Percentiles rank a stretch among this genome's conserved stretches.
Evolutionary conservation across 1,139 yeast species (phyloP).

Genomic region (Zhuliangozyma parablackwelliae): DNA sequence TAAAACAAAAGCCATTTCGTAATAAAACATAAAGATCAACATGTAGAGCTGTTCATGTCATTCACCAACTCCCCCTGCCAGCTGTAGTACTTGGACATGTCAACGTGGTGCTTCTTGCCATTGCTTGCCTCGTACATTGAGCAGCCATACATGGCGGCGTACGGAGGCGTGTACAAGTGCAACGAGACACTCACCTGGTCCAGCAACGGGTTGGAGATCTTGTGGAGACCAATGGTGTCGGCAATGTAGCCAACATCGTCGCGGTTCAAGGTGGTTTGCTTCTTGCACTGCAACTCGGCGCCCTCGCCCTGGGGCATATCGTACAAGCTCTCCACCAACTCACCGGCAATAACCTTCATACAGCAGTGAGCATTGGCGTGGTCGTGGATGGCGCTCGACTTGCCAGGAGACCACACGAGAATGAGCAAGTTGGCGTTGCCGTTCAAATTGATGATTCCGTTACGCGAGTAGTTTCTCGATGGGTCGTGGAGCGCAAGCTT

Average conservation of each 20-base stretch:
- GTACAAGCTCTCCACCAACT: constrained; percentile 55
- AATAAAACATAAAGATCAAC: constrained; percentile 15
- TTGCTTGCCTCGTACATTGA: constrained; percentile 51
- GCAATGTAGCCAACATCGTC: constrained; percentile 64
- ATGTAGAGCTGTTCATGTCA: constrained; percentile 25
- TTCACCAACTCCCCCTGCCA: constrained; percentile 52
- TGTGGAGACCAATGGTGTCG: constrained; percentile 65
- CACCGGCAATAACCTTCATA: constrained; percentile 62
- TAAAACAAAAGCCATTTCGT: not conserved
- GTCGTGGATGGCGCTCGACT: constrained; percentile 65
- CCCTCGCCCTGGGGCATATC: constrained; percentile 42
- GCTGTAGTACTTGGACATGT: constrained; percentile 58
- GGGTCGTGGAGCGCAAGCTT: constrained; percentile 55
- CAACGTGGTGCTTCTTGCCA: constrained; percentile 54
- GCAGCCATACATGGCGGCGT: constrained; percentile 67
- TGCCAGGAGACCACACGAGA: constrained; percentile 71
- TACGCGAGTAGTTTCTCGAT: constrained; percentile 49
- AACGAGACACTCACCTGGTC: constrained; percentile 57
- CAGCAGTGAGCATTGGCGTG: constrained; percentile 75
- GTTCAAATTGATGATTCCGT: constrained; percentile 65
- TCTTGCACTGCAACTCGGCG: constrained; percentile 20
- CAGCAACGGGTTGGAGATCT: constrained; percentile 50
- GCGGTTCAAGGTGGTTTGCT: constrained; percentile 31
- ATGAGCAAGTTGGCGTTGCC: constrained; percentile 65
- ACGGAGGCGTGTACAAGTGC: constrained; percentile 77